phyloP scores from a whole-genome alignment of 306 rosid genomes.

The Aeschynomene evenia region DNA sequence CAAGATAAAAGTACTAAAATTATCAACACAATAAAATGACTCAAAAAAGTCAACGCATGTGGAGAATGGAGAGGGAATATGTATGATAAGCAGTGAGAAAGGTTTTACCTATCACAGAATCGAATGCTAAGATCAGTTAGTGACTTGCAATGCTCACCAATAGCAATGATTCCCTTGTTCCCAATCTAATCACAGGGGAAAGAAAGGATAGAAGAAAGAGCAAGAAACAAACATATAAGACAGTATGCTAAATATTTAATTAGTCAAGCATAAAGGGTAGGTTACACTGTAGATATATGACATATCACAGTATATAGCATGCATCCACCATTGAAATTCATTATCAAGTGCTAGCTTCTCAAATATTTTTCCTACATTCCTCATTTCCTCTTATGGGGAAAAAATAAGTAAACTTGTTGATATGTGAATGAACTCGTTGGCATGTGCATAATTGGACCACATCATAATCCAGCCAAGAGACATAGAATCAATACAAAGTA shows the following conservation, averaged over 20 bases:
- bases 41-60: not conserved
- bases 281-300: not conserved
- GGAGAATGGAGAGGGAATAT: not conserved
- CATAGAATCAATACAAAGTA: not conserved
- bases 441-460: not conserved
- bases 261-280: not conserved
- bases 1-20: not conserved
- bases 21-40: not conserved
- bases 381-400: not conserved
- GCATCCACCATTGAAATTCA: not conserved
- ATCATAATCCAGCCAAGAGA: not conserved
- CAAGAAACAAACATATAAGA: constrained; percentile 1
- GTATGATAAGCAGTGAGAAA: constrained; percentile 13
- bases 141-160: constrained; percentile 67
- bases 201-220: not conserved
- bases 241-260: not conserved
- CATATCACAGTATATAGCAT: not conserved
- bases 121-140: constrained; percentile 75
- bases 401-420: not conserved
- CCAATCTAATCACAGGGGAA: constrained; percentile 51
- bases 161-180: constrained; percentile 63
- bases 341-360: not conserved
- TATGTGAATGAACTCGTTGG: not conserved
- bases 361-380: not conserved
- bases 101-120: constrained; percentile 74